Percentiles rank a stretch among this genome's conserved stretches.
phyloP scores from a whole-genome alignment of 106 monocot genomes.

The Hemerocallis citrina region DNA sequence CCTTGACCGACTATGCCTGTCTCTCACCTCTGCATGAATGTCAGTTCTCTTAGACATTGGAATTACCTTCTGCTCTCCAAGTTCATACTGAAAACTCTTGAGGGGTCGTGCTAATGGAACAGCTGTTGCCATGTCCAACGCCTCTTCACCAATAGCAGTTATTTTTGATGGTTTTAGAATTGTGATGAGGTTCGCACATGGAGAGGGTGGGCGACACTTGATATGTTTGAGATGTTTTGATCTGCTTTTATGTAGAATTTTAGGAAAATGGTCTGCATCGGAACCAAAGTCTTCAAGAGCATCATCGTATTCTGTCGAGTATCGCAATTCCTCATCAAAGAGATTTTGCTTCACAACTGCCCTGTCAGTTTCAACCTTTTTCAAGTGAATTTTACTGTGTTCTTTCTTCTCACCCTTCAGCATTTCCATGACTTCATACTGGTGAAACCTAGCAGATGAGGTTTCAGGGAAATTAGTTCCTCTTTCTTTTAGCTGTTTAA shows the following conservation, averaged over 20 bases:
- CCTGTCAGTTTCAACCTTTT: conserved; percentile 18
- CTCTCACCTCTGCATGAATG: conserved; percentile 22
- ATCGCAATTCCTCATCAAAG: conserved; percentile 55
- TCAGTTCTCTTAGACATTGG: conserved; percentile 10
- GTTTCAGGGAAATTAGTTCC: conserved; percentile 4
- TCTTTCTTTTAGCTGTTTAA: conserved; percentile 17
- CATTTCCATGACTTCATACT: conserved; percentile 6
- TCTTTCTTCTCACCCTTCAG: too few species aligned
- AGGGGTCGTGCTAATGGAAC: too few species aligned
- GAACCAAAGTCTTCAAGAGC: conserved; percentile 35
- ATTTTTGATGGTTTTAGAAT: conserved; percentile 34
- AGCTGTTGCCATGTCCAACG: conserved; percentile 9
- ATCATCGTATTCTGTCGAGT: too few species aligned
- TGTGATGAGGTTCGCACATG: conserved; percentile 34
- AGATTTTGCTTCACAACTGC: too few species aligned
- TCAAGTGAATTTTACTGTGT: conserved; percentile 21
- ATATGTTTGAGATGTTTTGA: conserved; percentile 54
- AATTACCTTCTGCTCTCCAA: too few species aligned
- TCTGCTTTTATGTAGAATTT: conserved; percentile 49
- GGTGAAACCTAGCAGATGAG: conserved; percentile 12
- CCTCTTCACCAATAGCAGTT: conserved; percentile 23
- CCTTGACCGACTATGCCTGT: conserved; percentile 24
- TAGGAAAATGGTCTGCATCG: conserved; percentile 62
- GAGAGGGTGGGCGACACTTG: conserved; percentile 19
- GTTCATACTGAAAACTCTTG: conserved; percentile 5